Percentiles rank a stretch among this genome's conserved stretches.
Evolutionary conservation across 768 basidiomycete genomes (phyloP).

Genomic region (Termitomyces bulborhizus): DNA sequence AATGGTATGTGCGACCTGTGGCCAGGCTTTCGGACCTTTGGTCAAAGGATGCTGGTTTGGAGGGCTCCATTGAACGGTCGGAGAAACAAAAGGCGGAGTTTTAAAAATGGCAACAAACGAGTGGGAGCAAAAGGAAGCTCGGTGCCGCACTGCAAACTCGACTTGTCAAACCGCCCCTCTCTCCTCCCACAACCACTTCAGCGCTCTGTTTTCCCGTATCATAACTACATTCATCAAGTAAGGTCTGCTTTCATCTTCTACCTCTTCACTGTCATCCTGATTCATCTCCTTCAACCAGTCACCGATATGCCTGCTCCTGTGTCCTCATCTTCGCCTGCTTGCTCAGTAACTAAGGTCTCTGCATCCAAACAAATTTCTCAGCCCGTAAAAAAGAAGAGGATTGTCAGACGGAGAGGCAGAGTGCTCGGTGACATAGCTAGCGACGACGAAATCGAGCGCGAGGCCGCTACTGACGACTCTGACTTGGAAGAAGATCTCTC

Average conservation of each 20-base stretch:
- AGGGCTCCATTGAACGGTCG: constrained; percentile 29
- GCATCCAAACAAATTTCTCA: constrained; percentile 28
- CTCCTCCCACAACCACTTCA: constrained; percentile 5
- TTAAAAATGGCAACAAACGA: constrained; percentile 16
- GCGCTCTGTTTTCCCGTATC: constrained; percentile 11
- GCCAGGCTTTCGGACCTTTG: constrained; percentile 45
- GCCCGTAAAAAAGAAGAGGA: constrained; percentile 34
- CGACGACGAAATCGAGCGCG: constrained; percentile 75
- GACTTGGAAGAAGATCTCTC: constrained; percentile 61
- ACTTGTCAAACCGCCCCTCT: constrained; percentile 5
- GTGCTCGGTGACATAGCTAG: constrained; percentile 54
- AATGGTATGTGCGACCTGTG: constrained; percentile 63
- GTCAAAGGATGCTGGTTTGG: constrained; percentile 39
- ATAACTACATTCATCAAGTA: constrained; percentile 25
- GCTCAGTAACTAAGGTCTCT: constrained; percentile 22
- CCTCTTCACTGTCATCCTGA: constrained; percentile 6
- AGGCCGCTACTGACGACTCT: constrained; percentile 66
- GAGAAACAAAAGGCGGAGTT: constrained; percentile 15
- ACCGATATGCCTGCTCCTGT: constrained; percentile 42
- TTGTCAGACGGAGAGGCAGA: constrained; percentile 59
- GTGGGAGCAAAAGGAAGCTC: constrained; percentile 9
- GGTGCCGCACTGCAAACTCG: constrained; percentile 21
- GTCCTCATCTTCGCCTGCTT: constrained; percentile 27
- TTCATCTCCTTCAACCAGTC: constrained; percentile 19
- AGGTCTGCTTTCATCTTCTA: constrained; percentile 16